Base-by-base conservation (phyloP, 2,329 filamentous ascomycete genomes). In the Chaetomium strumarium region DNA sequence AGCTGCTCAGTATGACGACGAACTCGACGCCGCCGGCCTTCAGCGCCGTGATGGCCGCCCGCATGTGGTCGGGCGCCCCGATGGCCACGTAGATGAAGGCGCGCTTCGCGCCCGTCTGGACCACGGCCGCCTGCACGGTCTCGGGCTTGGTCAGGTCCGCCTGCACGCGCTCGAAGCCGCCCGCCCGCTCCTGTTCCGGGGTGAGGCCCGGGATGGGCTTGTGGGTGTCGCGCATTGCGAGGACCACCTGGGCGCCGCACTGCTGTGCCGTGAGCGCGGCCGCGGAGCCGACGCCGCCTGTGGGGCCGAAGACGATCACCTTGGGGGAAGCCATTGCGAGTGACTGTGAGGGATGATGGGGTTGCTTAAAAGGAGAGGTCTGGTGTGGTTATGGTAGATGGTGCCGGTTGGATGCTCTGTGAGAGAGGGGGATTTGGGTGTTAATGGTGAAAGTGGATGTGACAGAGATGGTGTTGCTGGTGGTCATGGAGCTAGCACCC, bases 281-380 rank as follows among this genome's bases (percentile, higher is more conserved):
- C 9, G 63, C 61, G 16, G 68, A 69, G 42, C 69, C 77, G 29
- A 77, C 70, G 8, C 60, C 60, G 45, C 76, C 76, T n/a, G 75
- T 76, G 16, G 76, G 69, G 19, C 76, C 75, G 55, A 79, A 78
- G 47, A 79, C 63, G 47, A 79, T 72, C 10, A 72, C 48, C 17
- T 53, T 58, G 34, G 49, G 45, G n/a, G 56, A 24, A 30, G 46
- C 11, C 51, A 53, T 53, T n/a, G 12, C 20, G 19, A 24, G 10
- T 10, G n/a, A n/a, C n/a, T n/a, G n/a, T n/a, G 33, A 14, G 33
- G 10, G 4, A 10, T 11, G 33, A 11, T 34, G 11, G 33, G 33
- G 3, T 34, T 34, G 33, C 10, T 14, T 33, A 12, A 33, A 12
- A 4, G 33, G 33, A 14, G 5, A 10, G 9, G 33, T 34, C 33